Base-by-base conservation (phyloP, 768 basidiomycete genomes). In the Peribolospora baueri region DNA sequence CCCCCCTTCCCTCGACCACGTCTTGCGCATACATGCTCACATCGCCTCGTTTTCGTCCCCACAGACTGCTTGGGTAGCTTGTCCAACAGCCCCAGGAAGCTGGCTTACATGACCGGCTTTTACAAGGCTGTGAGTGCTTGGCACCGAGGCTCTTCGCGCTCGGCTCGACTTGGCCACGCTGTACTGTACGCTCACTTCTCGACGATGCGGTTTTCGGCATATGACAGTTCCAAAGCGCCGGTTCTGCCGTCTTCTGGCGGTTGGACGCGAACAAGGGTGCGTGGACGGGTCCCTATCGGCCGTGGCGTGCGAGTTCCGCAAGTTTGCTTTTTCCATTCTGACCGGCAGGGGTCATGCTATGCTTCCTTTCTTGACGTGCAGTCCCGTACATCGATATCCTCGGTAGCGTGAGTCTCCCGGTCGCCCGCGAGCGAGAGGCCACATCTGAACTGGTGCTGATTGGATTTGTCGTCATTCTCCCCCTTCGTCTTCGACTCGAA, bases 31-130 rank as follows among this genome's bases (percentile, higher is more conserved):
- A 25, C 25, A 25, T 25, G 25, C 25, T 25, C 25, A 25, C 1
- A 25, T 25, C 25, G 25, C 25, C 25, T 25, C 25, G 37, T 5
- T 5, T n/a, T 11, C 11, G 9, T 7, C 25, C 7, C 1, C 47
- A 1, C 52, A 50, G 48, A 54, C 51, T 56, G 55, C 5, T 42
- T 61, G 57, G 83, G 83, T 46, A 79, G 81, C 9, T 82, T 87
- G 79, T 82, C 81, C 25, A 84, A 85, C 60, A 78, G 84, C 65
- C 76, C 81, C 6, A 75, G 73, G 2, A 83, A 82, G 64, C 75
- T 86, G 25, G 83, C 83, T 0, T 74, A 83, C 63, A 80, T 86
- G 61, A 71, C 78, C 11, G 84, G 84, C 46, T 82, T 86, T 38
- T 57, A 60, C 59, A 61, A 54, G 48, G 57, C 9, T 8, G 13